Base-by-base conservation (phyloP, 2,329 filamentous ascomycete species). In the Xylariaceae sp. region DNA sequence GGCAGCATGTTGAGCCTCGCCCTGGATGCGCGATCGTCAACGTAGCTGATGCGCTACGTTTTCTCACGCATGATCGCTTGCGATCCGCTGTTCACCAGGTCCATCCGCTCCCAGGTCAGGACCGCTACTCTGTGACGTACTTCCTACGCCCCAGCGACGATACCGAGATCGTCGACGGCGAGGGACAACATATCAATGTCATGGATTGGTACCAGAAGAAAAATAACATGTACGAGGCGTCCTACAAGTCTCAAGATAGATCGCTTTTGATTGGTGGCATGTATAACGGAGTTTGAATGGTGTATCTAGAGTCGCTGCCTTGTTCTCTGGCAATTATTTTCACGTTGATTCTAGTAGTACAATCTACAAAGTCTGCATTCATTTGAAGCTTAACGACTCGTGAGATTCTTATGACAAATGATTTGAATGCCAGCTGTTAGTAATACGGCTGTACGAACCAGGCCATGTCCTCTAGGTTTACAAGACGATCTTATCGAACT, bases 61-160 rank as follows among this genome's bases (percentile, higher is more conserved):
- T 45, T 19, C 16, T 43, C 19, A 33, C 43, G 3, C 34, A 34
- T 4, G 37, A 36, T 13, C 19, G 18, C 26, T 30, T 45, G 4
- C 19, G 31, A 4, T 28, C 17, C 7, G 36, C 39, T 2, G 17
- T 45, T 2, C 43, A 45, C 26, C 43, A 37, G 2, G 43, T 45
- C 2, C 18, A 42, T 17, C 43, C 43, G 3, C 4, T 39, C 3
- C 32, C 43, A 2, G 43, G 31, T 6, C 18, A 37, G 4, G 35
- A 22, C n/a, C 24, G 43, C 4, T 45, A 39, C 29, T 45, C 43
- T 2, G 18, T 17, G 2, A 31, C 43, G 9, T 45, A 45, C 16
- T 45, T 45, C 40, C n/a, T 45, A 11, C 39, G 43, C 3, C 37
- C 22, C 32, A 39, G 37, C 12, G 37, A 39, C 30, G 37, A 39